Evolutionary conservation across 176 grass and related monocot species (phyloP).

Genomic region (Oryza rufipogon): DNA sequence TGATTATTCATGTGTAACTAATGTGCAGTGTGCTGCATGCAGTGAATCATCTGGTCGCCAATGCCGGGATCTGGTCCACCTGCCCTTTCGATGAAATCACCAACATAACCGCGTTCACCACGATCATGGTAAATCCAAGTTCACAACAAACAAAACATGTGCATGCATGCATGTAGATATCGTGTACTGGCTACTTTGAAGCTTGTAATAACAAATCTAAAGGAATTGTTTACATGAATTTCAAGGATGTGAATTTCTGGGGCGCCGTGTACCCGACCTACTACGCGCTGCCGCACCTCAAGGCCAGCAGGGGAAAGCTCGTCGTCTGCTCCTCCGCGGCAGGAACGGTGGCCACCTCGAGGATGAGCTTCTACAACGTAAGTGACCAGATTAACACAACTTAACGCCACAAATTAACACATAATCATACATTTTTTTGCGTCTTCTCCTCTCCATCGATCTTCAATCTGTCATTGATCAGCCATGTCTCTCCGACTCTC

Average conservation of each 20-base stretch:
- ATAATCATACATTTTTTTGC: background rate
- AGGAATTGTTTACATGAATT: background rate
- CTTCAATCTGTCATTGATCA: too few relatives aligned
- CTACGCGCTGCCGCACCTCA: slow-evolving; percentile 66
- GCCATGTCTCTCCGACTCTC: too few relatives aligned
- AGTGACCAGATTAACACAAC: too few relatives aligned
- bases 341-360: slow-evolving; percentile 37
- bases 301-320: slow-evolving; percentile 55
- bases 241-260: slow-evolving; percentile 82
- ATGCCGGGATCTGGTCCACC: slow-evolving; percentile 58
- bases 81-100: slow-evolving; percentile 63
- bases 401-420: too few relatives aligned
- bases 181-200: too few relatives aligned
- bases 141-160: too few relatives aligned
- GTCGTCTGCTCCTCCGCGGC: slow-evolving; percentile 50
- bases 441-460: too few relatives aligned
- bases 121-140: slow-evolving; percentile 51
- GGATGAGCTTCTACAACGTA: slow-evolving; percentile 67
- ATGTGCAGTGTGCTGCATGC: background rate
- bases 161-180: too few relatives aligned
- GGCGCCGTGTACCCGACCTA: slow-evolving; percentile 69
- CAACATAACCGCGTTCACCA: slow-evolving; percentile 58
- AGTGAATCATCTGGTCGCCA: slow-evolving; percentile 76
- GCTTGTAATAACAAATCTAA: too few relatives aligned
- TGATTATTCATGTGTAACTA: background rate